Base-by-base conservation (phyloP, 2,329 filamentous ascomycete species). In the Aureobasidium uvarum region DNA sequence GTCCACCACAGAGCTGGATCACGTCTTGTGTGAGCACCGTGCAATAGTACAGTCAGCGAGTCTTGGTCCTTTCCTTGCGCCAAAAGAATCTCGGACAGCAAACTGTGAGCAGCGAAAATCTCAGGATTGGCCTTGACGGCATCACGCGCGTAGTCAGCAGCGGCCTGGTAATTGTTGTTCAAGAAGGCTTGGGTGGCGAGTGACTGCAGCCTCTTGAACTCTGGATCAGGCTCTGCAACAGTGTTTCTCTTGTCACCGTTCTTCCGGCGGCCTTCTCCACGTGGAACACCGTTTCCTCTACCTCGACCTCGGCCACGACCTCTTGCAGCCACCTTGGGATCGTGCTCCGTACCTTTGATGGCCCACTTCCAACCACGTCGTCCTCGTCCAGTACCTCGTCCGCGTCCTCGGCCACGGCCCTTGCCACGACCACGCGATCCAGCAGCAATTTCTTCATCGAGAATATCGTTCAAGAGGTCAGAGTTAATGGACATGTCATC, bases 151-250 rank as follows among this genome's bases (percentile, higher is more conserved):
- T 76, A 62, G 78, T 83, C 81, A 41, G 86, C 78, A 5, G 89
- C 87, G 46, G 81, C 79, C 5, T 85, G 81, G 68, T 88, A 86
- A 23, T 88, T 81, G 31, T 83, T 81, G 11, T 83, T 80, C 66
- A 91, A 81, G 72, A 88, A 92, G 5, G 86, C 85, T 67, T 87
- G 82, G 66, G 87, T 90, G 3, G 90, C 90, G 71, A 84, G 81
- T 54, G 84, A 83, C 56, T 92, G 81, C 48, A 88, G 81, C 46
- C 84, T 80, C 71, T 88, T 91, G 74, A 92, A 90, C 70, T 92
- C 87, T 46, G 83, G 86, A 51, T 87, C 85, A 18, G 87, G 88
- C 73, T 90, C 88, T 10, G 85, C 86, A 10, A 63, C 38, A 38
- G 60, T 63, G 7, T 63, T 63, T 45, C 60, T 28, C 86, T 83